Conservation (phyloP, 176 grass and related monocot genomes). For the Musa itinerans region DNA sequence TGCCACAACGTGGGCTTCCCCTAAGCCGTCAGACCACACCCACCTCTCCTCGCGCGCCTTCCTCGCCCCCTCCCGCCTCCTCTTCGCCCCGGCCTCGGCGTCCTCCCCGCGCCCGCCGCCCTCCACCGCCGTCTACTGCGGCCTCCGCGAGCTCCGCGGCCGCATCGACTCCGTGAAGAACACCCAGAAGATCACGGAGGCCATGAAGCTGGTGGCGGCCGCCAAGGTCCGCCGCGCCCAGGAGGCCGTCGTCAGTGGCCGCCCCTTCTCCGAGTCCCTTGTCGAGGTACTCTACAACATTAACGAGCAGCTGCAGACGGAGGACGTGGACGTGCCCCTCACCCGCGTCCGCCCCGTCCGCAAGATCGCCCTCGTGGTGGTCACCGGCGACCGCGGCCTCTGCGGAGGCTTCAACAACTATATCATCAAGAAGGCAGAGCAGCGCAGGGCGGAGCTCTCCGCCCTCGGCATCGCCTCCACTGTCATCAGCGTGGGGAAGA, state of each 20-base stretch:
- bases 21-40: background rate
- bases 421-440: slow-evolving; percentile 4
- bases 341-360: slow-evolving; percentile 8
- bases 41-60: background rate
- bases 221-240: slow-evolving; percentile 11
- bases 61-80: background rate
- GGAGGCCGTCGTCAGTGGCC: slow-evolving; percentile 7
- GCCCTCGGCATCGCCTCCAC: slow-evolving; percentile 1
- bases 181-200: slow-evolving; percentile 10
- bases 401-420: background rate
- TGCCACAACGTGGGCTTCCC: background rate
- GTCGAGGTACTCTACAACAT: slow-evolving; percentile 12
- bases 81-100: background rate
- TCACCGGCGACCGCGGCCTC: slow-evolving; percentile 5
- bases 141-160: background rate
- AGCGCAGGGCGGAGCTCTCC: background rate
- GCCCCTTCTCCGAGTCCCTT: slow-evolving; percentile 3
- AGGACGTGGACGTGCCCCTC: slow-evolving; percentile 9
- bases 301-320: slow-evolving; percentile 9
- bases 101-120: background rate
- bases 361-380: slow-evolving; percentile 5
- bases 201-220: slow-evolving; percentile 12
- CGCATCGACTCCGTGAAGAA: slow-evolving; percentile 6
- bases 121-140: background rate
- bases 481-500: slow-evolving; percentile 8